Evolutionary conservation across 1,284 basidiomycete species (phyloP).

Genomic region (Takashimella tepidaria): DNA sequence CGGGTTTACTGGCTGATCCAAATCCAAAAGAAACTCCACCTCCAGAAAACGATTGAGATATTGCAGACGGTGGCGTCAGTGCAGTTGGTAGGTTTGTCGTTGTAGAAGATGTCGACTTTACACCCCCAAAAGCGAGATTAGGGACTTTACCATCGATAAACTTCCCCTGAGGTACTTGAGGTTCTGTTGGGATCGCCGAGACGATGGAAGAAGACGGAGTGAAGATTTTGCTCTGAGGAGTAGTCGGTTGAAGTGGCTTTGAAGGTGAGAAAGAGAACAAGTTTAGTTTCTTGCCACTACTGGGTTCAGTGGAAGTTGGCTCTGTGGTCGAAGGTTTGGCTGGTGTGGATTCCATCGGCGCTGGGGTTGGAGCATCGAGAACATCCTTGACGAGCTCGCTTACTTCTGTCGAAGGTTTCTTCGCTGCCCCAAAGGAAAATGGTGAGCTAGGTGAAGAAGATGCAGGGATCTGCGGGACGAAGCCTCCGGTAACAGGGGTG

Average conservation of each 20-base stretch:
- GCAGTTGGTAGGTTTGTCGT: too few species aligned
- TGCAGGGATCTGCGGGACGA: conserved; percentile 1
- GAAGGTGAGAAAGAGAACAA: conserved; percentile 42
- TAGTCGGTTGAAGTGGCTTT: conserved; percentile 31
- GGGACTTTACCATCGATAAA: conserved; percentile 38
- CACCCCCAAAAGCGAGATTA: conserved; percentile 34
- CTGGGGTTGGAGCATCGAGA: conserved; percentile 16
- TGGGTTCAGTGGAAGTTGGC: background rate
- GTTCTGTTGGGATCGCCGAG: conserved; percentile 10
- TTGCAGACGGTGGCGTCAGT: too few species aligned
- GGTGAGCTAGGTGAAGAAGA: background rate
- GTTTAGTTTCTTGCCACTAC: background rate
- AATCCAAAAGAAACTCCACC: too few species aligned
- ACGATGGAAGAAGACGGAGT: conserved; percentile 23
- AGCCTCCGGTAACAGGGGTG: conserved; percentile 12
- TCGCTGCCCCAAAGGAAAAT: conserved; percentile 5
- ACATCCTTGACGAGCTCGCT: conserved; percentile 33
- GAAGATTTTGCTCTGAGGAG: conserved; percentile 35
- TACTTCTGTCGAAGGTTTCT: conserved; percentile 30
- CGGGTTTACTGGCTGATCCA: too few species aligned
- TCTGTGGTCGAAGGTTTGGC: conserved; percentile 11
- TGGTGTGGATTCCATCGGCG: conserved; percentile 14
- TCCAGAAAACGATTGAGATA: too few species aligned
- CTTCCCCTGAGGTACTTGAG: conserved; percentile 37
- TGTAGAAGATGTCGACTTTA: conserved; percentile 15